These are phyloP conservation scores for Monosporozyma yasuniensis DNA, from an alignment of 805 yeast genomes.

Conservation along the genomic window DNA sequence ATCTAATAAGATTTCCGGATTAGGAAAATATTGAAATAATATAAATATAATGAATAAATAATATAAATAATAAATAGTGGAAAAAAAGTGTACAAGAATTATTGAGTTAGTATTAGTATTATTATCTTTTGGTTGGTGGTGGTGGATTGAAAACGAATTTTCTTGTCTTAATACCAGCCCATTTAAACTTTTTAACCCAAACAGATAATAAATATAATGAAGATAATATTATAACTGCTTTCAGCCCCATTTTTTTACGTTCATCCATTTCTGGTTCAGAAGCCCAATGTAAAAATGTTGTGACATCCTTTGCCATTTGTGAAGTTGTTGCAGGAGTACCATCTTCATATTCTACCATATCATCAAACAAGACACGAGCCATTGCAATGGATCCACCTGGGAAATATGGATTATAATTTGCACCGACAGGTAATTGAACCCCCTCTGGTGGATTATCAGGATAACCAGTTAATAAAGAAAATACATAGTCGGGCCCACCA, in stretches of 20 bases:
- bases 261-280: slow-evolving; percentile 98
- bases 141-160: slow-evolving; percentile 91
- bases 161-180: slow-evolving; percentile 94
- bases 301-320: slow-evolving; percentile 98
- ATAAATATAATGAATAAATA: slow-evolving; percentile 1
- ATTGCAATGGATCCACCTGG: slow-evolving; percentile 99
- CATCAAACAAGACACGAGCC: slow-evolving; percentile 98
- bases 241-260: slow-evolving; percentile 92
- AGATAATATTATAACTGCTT: slow-evolving; percentile 75
- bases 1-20: not conserved
- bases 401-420: slow-evolving; percentile 99
- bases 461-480: slow-evolving; percentile 92
- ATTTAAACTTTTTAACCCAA: slow-evolving; percentile 95
- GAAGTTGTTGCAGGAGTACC: slow-evolving; percentile 98
- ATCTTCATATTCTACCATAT: slow-evolving; percentile 95
- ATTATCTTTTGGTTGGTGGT: slow-evolving; percentile 44
- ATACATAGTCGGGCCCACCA: slow-evolving; percentile 94
- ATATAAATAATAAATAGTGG: slow-evolving; percentile 1
- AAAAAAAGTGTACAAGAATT: not conserved
- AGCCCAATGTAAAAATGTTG: slow-evolving; percentile 95
- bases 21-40: not conserved
- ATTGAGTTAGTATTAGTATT: not conserved
- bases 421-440: slow-evolving; percentile 82
- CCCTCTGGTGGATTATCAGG: slow-evolving; percentile 99
- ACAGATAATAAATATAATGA: slow-evolving; percentile 73